Conservation (phyloP, 1,284 basidiomycete genomes). For the Inonotus hispidus region DNA sequence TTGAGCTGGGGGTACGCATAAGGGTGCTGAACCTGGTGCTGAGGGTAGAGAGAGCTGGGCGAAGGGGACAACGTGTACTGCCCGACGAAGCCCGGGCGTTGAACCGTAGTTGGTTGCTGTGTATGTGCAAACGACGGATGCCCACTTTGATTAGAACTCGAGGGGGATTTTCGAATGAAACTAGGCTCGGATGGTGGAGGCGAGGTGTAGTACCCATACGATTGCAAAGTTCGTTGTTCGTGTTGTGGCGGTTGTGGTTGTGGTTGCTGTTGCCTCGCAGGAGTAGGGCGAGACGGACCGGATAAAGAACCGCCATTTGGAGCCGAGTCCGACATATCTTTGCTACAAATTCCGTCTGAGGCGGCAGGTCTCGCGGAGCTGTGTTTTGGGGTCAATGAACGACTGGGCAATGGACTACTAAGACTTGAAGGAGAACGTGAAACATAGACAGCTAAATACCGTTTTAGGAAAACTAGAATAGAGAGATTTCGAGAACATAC, state of each 20-base stretch:
- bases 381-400: constrained; percentile 7
- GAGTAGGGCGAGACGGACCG: not conserved
- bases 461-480: constrained; percentile 15
- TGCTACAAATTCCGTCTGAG: not conserved
- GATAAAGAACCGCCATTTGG: constrained; percentile 1
- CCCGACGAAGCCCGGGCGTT: constrained; percentile 35
- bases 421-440: not conserved
- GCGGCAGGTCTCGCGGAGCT: not conserved
- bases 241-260: not conserved
- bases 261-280: not conserved
- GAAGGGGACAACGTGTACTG: constrained; percentile 44
- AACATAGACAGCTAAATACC: constrained; percentile 8
- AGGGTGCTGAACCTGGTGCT: constrained; percentile 33
- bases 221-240: not conserved
- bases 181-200: constrained; percentile 7
- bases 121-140: not conserved
- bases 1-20: constrained; percentile 29
- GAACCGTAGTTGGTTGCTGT: constrained; percentile 23
- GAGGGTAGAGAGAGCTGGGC: constrained; percentile 34
- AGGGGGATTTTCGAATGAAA: constrained; percentile 4
- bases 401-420: not conserved
- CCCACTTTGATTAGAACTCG: not conserved
- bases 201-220: constrained; percentile 4
- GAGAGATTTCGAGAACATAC: constrained; percentile 6
- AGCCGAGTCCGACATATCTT: constrained; percentile 8